Evolutionary conservation across 306 rosid species (phyloP).

Genomic region (Gastrolobium villosum): DNA sequence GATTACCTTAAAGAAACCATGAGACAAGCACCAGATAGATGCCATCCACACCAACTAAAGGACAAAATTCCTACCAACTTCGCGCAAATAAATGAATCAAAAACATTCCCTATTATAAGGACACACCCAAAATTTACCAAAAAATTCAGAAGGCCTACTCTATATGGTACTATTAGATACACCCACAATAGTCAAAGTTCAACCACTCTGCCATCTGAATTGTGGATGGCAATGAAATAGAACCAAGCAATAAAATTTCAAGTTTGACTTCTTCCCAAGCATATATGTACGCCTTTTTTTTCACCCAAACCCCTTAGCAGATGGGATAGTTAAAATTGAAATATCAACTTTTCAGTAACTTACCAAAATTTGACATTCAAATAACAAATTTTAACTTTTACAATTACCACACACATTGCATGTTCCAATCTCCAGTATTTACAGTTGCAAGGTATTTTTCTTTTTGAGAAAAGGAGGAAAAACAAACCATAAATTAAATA

Average conservation of each 20-base stretch:
- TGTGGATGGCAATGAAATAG: background rate
- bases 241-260: constrained; percentile 1
- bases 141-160: background rate
- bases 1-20: constrained; percentile 1
- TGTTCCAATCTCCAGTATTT: background rate
- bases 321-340: constrained; percentile 1
- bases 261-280: background rate
- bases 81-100: background rate
- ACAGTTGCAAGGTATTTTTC: constrained; percentile 17
- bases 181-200: background rate
- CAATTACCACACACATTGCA: background rate
- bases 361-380: background rate
- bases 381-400: background rate
- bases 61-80: background rate
- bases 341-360: background rate
- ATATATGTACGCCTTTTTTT: background rate
- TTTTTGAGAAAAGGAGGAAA: background rate
- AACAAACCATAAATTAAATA: background rate
- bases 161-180: background rate
- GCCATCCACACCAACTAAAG: constrained; percentile 14
- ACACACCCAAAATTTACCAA: background rate
- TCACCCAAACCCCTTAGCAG: background rate
- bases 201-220: background rate
- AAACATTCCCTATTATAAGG: background rate
- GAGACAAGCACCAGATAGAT: background rate